Conservation (phyloP, 352 stramenopile genomes). For the Pilasporangium apinafurcum region DNA sequence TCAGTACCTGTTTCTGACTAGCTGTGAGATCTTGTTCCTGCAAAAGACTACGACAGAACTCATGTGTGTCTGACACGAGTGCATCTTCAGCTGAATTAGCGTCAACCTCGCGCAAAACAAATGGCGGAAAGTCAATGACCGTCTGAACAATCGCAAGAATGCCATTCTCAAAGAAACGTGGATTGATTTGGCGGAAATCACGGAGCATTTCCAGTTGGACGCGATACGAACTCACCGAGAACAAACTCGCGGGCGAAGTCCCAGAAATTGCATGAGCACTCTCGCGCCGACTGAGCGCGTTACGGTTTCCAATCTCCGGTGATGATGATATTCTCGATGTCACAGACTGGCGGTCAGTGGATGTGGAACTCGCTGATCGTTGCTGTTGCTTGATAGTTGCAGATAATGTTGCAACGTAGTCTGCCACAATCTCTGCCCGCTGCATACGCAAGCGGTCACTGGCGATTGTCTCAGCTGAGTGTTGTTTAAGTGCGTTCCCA, state of each 20-base stretch:
- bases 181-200: conserved; percentile 31
- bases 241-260: conserved; percentile 25
- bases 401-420: conserved; percentile 32
- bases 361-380: too few species aligned
- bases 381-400: too few species aligned
- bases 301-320: too few species aligned
- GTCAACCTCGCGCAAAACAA: conserved; percentile 24
- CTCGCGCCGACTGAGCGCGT: too few species aligned
- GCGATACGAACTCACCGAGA: conserved; percentile 44
- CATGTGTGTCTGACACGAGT: conserved; percentile 32
- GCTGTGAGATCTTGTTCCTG: conserved; percentile 2
- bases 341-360: too few species aligned
- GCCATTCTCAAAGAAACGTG: conserved; percentile 45
- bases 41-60: conserved; percentile 42
- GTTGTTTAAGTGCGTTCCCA: conserved; percentile 30
- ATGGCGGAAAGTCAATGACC: conserved; percentile 49
- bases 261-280: conserved; percentile 7
- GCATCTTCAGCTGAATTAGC: conserved; percentile 19
- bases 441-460: conserved; percentile 25
- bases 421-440: conserved; percentile 27
- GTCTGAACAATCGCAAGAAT: conserved; percentile 44
- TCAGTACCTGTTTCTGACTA: conserved; percentile 19
- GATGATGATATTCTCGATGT: too few species aligned
- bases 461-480: conserved; percentile 24
- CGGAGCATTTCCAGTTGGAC: conserved; percentile 67